phyloP scores from a whole-genome alignment of 2,329 filamentous ascomycete genomes.

The Tolypocladium inflatum region DNA sequence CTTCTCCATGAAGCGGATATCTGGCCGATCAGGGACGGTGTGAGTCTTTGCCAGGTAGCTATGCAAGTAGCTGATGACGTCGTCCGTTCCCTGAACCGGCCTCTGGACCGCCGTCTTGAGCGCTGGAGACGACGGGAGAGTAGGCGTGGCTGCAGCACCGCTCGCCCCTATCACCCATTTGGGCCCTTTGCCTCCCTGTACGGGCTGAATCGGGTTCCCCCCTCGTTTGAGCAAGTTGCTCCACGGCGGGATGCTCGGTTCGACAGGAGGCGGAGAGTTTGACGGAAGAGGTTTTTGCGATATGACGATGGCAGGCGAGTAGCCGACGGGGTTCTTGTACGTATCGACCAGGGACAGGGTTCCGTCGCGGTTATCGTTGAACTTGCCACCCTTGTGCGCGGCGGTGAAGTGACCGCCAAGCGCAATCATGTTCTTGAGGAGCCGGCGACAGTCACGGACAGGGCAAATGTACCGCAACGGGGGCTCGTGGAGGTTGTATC shows the following conservation, averaged over 20 bases:
- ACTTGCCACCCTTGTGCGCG: constrained; percentile 13
- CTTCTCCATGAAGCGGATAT: constrained; percentile 12
- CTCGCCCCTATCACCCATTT: background rate
- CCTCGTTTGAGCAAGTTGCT: too few species aligned
- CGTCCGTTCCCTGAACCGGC: background rate
- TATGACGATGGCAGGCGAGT: constrained; percentile 17
- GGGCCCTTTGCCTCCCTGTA: background rate
- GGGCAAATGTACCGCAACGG: constrained; percentile 24
- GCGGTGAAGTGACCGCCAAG: constrained; percentile 17
- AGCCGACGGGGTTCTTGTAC: constrained; percentile 12
- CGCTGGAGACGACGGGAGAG: too few species aligned
- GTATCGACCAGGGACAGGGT: constrained; percentile 21
- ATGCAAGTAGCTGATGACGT: constrained; percentile 13
- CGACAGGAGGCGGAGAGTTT: constrained; percentile 5
- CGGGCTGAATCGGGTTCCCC: background rate
- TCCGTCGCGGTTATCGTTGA: constrained; percentile 32
- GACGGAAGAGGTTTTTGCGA: constrained; percentile 14
- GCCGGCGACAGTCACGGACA: constrained; percentile 23
- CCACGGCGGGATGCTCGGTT: background rate
- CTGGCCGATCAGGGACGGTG: constrained; percentile 8
- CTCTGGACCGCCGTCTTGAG: too few species aligned
- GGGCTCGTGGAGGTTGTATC: constrained; percentile 17
- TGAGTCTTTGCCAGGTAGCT: constrained; percentile 10
- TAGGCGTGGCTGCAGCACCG: background rate
- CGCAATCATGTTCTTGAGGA: constrained; percentile 13